phyloP scores from a whole-genome alignment of 163 green algal species.

The Chloromonas sp. region DNA sequence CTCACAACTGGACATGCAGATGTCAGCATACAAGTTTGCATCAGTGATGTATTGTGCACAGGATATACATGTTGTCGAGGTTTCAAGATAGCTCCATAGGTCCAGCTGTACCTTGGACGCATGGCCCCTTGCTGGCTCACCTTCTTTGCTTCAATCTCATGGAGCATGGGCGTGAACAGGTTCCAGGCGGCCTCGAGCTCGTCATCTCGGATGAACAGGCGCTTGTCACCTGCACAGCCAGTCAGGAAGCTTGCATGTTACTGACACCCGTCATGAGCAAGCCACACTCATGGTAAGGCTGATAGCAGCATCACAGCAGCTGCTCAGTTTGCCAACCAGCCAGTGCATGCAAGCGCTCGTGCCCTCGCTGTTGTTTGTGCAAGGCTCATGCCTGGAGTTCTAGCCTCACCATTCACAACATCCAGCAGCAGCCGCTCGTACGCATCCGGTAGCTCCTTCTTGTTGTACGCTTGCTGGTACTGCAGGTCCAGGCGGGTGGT shows the following conservation, averaged over 20 bases:
- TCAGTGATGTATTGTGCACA: too few relatives aligned
- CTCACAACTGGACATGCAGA: too few relatives aligned
- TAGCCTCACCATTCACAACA: conserved; percentile 81
- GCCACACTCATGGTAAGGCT: background rate
- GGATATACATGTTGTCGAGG: too few relatives aligned
- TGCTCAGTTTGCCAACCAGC: background rate
- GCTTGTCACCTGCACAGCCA: conserved; percentile 51
- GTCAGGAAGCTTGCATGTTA: background rate
- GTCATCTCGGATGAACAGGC: conserved; percentile 81
- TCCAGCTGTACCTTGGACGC: too few relatives aligned
- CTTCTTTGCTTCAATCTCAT: conserved; percentile 72
- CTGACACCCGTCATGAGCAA: background rate
- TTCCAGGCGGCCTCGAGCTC: conserved; percentile 94
- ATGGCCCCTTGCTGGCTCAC: conserved; percentile 21
- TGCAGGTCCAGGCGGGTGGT: conserved; percentile 88
- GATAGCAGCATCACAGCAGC: background rate
- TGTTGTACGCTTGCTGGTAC: conserved; percentile 61
- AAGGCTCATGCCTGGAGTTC: too few relatives aligned
- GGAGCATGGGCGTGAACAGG: conserved; percentile 94
- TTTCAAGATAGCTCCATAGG: too few relatives aligned
- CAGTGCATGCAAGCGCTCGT: background rate
- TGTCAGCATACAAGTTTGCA: too few relatives aligned
- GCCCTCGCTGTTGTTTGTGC: too few relatives aligned
- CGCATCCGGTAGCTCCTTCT: conserved; percentile 79
- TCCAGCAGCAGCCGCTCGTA: conserved; percentile 99